Evolutionary conservation across 1,284 basidiomycete genomes (phyloP), one percentile per base, ranked within the genome.

Genomic region (Rhodotorula sp.): DNA sequence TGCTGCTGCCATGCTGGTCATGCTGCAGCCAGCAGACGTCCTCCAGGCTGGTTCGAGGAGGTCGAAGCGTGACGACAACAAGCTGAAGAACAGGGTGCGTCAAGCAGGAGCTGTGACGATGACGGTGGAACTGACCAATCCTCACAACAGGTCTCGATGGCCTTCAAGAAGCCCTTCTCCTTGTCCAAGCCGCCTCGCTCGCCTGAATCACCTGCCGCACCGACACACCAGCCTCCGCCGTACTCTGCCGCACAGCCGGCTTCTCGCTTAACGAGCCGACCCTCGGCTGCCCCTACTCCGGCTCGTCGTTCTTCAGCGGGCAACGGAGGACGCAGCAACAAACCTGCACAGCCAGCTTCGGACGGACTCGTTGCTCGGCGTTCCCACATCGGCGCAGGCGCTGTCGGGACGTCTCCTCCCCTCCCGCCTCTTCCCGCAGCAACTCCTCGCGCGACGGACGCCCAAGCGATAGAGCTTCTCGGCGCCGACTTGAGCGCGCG

Each of bases 11-110:
- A 56, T 56, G 55, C 55, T 56, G 36, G 55, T 39, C 36, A 56
- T 56, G 55, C 55, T 17, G 55, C 55, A 44, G 32, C 36, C 24
- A 22, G 13, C 54, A 15, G 11, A 36, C 9, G 10, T 62, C 20
- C 62, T 68, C 46, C 62, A 68, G 67, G 58, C 62, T 39, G 62
- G 62, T 27, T 39, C 46, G 32, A 53, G 67, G 56, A 64, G 64
- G 34, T 53, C 58, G 48, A 64, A 64, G 48, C 13, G 20, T 24
- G 29, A 53, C 52, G 47, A 55, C 27, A 61, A 63, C 52, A 70
- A 69, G 55, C 49, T 59, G 5, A 66, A 66, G 57, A 63, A 70
- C 57, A 46, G 68, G 24, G 68, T 70, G 36, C 62, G 62, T 53
- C 22, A 1, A 56, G 22, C 4, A 17, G 11, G n/a, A 9, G 22